These are phyloP conservation scores for Blastobotrys americana DNA, from an alignment of 805 yeast genomes.

Conservation along the genomic window DNA sequence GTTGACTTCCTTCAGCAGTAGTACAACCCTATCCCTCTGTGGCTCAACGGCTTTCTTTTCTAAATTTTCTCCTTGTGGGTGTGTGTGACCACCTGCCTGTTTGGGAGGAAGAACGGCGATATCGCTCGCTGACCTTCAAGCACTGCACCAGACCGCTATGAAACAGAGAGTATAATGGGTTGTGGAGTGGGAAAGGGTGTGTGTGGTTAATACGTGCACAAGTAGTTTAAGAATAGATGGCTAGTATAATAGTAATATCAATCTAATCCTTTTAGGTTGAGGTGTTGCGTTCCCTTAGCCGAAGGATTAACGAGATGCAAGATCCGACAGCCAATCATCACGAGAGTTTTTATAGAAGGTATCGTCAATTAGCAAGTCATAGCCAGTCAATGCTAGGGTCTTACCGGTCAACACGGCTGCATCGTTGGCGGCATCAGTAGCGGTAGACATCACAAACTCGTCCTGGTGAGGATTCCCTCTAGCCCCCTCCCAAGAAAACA, in stretches of 20 bases:
- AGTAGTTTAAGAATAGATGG: too few species aligned
- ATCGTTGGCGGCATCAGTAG: background rate
- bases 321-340: background rate
- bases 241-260: too few species aligned
- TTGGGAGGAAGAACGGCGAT: background rate
- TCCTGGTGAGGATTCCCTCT: conserved; percentile 1
- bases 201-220: too few species aligned
- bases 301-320: too few species aligned
- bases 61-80: background rate
- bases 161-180: too few species aligned
- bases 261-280: too few species aligned
- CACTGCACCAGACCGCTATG: too few species aligned
- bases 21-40: background rate
- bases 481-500: background rate
- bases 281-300: too few species aligned
- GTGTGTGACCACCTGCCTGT: background rate
- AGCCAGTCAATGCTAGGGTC: conserved; percentile 1
- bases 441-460: conserved; percentile 2
- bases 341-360: background rate
- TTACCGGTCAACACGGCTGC: conserved; percentile 1
- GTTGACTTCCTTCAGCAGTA: too few species aligned
- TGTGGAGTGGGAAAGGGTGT: too few species aligned
- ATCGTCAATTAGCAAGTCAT: conserved; percentile 1
- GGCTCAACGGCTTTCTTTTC: background rate
- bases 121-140: too few species aligned